A percentile compares a stretch with the other conserved stretches of the same genome.
Conservation (phyloP, 208 protist species). For the Novymonas esmeraldas region DNA sequence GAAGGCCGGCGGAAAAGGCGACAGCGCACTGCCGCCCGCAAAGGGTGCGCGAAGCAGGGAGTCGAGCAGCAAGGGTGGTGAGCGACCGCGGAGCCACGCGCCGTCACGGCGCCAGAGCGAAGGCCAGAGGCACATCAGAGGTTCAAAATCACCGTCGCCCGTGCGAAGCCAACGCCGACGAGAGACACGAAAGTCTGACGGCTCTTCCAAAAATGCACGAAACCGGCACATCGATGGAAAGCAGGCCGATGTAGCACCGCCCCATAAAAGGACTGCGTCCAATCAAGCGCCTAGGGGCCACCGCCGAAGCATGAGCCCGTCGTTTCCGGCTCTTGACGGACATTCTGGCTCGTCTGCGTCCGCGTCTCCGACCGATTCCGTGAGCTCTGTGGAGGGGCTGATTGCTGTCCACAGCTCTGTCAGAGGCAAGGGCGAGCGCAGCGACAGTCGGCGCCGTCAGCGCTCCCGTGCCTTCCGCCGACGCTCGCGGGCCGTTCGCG, state of each 20-base stretch:
- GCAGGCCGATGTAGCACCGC: background rate
- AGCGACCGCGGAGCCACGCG: too few relatives aligned
- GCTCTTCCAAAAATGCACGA: background rate
- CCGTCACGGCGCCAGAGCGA: background rate
- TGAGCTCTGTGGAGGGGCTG: background rate
- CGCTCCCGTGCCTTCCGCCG: background rate
- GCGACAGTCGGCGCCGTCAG: too few relatives aligned
- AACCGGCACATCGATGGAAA: background rate
- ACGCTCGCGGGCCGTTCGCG: background rate
- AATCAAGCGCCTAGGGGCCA: background rate
- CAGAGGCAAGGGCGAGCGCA: too few relatives aligned
- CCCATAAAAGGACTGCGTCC: background rate
- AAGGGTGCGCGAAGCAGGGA: background rate
- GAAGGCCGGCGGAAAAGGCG: background rate
- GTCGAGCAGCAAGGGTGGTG: background rate
- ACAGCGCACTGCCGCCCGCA: background rate
- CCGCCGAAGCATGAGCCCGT: background rate
- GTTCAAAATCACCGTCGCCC: background rate
- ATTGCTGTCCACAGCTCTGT: too few relatives aligned
- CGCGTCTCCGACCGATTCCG: background rate
- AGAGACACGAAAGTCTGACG: background rate
- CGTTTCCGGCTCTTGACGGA: background rate
- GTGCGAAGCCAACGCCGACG: background rate
- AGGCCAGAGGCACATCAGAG: background rate
- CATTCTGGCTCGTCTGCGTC: background rate